Percentiles rank a stretch among this genome's conserved stretches.
These are phyloP conservation scores for Penicillium olsonii DNA, from an alignment of 2,329 filamentous ascomycete genomes.

Conservation along the genomic window DNA sequence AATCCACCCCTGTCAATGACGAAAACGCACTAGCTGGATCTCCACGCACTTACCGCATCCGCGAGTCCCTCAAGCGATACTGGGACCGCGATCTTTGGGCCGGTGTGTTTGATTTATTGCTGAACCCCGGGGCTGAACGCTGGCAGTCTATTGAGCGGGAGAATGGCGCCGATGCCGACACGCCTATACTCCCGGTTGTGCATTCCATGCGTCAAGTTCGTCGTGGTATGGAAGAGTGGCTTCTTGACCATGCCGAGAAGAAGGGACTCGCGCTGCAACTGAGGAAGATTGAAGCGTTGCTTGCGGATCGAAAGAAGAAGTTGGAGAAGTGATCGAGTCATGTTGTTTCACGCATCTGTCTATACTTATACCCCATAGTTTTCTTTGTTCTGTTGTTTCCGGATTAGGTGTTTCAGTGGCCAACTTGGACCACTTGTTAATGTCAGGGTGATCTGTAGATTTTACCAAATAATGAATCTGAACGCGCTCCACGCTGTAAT, in stretches of 20 bases:
- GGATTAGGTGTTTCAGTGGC: background rate
- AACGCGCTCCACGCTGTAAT: background rate
- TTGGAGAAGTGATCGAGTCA: constrained; percentile 28
- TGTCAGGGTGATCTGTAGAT: constrained; percentile 1
- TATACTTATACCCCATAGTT: constrained; percentile 10
- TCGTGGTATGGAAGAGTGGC: constrained; percentile 80
- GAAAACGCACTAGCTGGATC: constrained; percentile 7
- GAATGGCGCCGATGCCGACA: background rate
- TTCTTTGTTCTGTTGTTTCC: background rate
- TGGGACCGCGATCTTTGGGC: constrained; percentile 94
- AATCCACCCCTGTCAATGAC: constrained; percentile 57
- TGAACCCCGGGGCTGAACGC: constrained; percentile 69
- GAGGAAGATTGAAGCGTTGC: constrained; percentile 65
- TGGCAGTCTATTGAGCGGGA: constrained; percentile 63
- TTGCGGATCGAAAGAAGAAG: constrained; percentile 58
- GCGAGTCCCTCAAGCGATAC: constrained; percentile 86
- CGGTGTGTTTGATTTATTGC: constrained; percentile 76
- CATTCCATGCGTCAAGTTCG: constrained; percentile 68
- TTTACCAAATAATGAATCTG: background rate
- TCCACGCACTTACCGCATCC: constrained; percentile 69
- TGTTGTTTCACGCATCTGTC: background rate
- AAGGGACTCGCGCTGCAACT: constrained; percentile 64
- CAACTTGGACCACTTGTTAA: background rate
- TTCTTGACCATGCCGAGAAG: constrained; percentile 78
- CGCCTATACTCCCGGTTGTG: constrained; percentile 67